Percentiles rank a stretch among this genome's conserved stretches.
These are phyloP conservation scores for Aspergillus transmontanensis DNA, from an alignment of 2,329 filamentous ascomycete genomes.

Conservation along the genomic window DNA sequence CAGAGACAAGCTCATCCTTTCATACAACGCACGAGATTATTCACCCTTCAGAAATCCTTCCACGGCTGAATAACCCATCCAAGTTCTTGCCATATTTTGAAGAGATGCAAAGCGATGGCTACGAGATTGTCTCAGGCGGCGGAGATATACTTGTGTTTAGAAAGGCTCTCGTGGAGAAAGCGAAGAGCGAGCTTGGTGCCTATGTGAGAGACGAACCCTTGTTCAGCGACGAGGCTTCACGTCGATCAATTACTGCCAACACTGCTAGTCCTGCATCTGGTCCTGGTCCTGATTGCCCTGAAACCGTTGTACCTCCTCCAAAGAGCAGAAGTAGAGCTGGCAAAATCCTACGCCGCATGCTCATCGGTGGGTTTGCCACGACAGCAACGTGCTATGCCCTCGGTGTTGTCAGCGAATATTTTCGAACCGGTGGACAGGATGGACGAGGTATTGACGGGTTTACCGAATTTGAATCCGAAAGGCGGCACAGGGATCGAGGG, in stretches of 20 bases:
- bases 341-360: conserved; percentile 33
- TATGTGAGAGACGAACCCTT: conserved; percentile 7
- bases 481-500: conserved; percentile 25
- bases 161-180: conserved; percentile 15
- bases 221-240: neutral
- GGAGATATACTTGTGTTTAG: conserved; percentile 46
- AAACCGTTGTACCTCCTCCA: neutral
- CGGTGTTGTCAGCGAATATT: conserved; percentile 44
- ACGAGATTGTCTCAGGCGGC: conserved; percentile 45
- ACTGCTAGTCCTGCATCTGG: conserved; percentile 5
- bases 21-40: conserved; percentile 25
- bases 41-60: conserved; percentile 38
- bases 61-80: conserved; percentile 42
- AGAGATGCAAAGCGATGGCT: conserved; percentile 42
- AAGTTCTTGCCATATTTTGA: conserved; percentile 45
- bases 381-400: conserved; percentile 45
- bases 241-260: conserved; percentile 17
- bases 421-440: conserved; percentile 43
- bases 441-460: conserved; percentile 42
- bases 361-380: conserved; percentile 38
- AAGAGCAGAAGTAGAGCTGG: conserved; percentile 18
- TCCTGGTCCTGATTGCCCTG: neutral
- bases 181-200: neutral
- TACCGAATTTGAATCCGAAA: conserved; percentile 41
- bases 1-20: conserved; percentile 36